Base-by-base conservation (phyloP, 306 rosid species). In the Cucurbita ficifolia region DNA sequence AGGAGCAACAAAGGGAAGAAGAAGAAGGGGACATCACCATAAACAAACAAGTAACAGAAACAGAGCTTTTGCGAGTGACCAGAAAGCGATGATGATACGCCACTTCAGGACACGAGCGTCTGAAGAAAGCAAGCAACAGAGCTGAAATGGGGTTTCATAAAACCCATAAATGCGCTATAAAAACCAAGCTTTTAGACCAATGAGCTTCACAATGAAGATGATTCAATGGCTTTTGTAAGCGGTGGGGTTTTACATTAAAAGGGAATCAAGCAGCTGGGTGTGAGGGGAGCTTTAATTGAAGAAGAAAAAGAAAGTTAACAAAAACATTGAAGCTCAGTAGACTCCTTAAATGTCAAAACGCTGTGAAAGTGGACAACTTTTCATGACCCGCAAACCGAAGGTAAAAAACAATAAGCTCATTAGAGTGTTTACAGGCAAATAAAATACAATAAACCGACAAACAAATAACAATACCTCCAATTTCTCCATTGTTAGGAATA, bases 261-360 rank as follows among this genome's bases (percentile, higher is more conserved):
- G 89, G 74, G 71, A 78, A 84, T 59, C 73, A 82, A 79, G 65
- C 72, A 60, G 57, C 53, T 49, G 53, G 76, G 45, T 84, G 60
- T 4, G 50, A 9, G 29, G 79, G 76, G 78, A 79, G 77, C 77
- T 80, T 75, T 86, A 67, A 57, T 81, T 84, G 84, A 78, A 81
- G 80, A 83, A 80, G 80, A 82, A 76, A 76, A 84, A 80, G 79
- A 81, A 80, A 78, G 79, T 24, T 62, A 55, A 55, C 73, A 68
- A 49, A 70, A 71, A 58, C 81, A 83, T 81, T 72, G 62, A 76
- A 70, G 76, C 72, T 70, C 78, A 21, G 13, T 68, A 83, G 85
- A 80, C 78, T 62, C 65, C 82, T 82, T 75, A 54, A 88, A 88
- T 85, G 97, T 91, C 96, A 89, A 89, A 85, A 77, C 79, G 76